phyloP scores from a whole-genome alignment of 164 flowering plant species.

The Nelumbo lutea region DNA sequence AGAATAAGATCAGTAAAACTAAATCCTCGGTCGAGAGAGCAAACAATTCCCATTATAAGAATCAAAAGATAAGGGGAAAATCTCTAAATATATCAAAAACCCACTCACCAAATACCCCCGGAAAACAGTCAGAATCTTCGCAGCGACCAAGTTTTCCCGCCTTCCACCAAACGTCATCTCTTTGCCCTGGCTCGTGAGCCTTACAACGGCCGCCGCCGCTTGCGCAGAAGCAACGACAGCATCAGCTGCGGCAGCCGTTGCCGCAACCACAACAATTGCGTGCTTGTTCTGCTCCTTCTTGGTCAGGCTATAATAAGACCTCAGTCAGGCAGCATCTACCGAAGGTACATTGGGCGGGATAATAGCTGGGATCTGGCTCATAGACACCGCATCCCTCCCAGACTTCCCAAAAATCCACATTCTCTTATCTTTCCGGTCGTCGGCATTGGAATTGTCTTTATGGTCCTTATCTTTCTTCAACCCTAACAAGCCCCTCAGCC shows the following conservation, averaged over 20 bases:
- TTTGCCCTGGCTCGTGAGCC: constrained; percentile 26
- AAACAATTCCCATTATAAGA: not conserved
- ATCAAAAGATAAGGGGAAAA: not conserved
- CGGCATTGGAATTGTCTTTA: constrained; percentile 19
- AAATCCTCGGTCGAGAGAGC: not conserved
- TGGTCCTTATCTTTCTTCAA: constrained; percentile 57
- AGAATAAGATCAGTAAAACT: too few relatives aligned
- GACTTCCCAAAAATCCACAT: constrained; percentile 28
- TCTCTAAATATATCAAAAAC: not conserved
- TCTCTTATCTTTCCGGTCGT: constrained; percentile 28
- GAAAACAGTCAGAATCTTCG: too few relatives aligned
- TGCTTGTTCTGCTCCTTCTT: constrained; percentile 26
- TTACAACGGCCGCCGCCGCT: constrained; percentile 71
- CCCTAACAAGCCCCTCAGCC: constrained; percentile 66
- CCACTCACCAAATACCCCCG: constrained; percentile 72
- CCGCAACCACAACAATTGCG: constrained; percentile 95
- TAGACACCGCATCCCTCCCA: constrained; percentile 22
- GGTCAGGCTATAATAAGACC: constrained; percentile 47
- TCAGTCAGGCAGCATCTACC: constrained; percentile 23
- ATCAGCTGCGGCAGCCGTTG: constrained; percentile 48
- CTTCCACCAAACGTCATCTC: constrained; percentile 58
- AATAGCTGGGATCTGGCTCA: constrained; percentile 13
- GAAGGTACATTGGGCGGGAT: constrained; percentile 6
- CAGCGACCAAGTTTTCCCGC: constrained; percentile 71
- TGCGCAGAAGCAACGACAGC: too few relatives aligned